These are phyloP conservation scores for Lumnitzera littorea DNA, from an alignment of 345 rosid genomes.

Conservation along the genomic window DNA sequence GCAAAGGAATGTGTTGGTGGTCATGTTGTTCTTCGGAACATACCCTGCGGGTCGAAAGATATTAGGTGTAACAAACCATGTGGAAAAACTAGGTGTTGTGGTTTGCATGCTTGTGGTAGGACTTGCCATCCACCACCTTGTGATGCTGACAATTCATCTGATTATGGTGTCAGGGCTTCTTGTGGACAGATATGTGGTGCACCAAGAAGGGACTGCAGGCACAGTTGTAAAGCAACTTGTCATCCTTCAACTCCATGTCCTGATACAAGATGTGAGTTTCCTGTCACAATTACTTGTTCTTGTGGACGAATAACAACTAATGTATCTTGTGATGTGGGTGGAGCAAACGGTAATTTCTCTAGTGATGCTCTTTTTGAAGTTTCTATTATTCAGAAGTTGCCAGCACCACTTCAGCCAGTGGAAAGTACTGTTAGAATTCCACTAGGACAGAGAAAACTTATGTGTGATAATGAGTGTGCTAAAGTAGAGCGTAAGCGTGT, in stretches of 20 bases:
- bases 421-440: constrained; percentile 50
- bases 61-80: constrained; percentile 88
- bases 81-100: constrained; percentile 92
- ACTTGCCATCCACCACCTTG: constrained; percentile 78
- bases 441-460: constrained; percentile 84
- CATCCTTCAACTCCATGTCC: constrained; percentile 87
- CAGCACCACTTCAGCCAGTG: constrained; percentile 62
- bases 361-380: constrained; percentile 52
- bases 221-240: constrained; percentile 71
- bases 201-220: constrained; percentile 88
- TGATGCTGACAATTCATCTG: constrained; percentile 34
- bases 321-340: constrained; percentile 93
- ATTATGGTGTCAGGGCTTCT: constrained; percentile 42
- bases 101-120: constrained; percentile 88
- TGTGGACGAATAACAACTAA: constrained; percentile 69
- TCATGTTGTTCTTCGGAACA: constrained; percentile 87
- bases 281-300: constrained; percentile 70
- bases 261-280: constrained; percentile 67
- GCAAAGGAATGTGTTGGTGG: constrained; percentile 93
- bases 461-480: constrained; percentile 84
- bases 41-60: constrained; percentile 92
- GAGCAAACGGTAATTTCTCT: constrained; percentile 27
- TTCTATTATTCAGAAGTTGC: constrained; percentile 58
- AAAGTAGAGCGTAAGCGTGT: constrained; percentile 83
- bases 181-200: constrained; percentile 97